phyloP scores from a whole-genome alignment of 2,329 filamentous ascomycete genomes.

The Thelonectria rubi region DNA sequence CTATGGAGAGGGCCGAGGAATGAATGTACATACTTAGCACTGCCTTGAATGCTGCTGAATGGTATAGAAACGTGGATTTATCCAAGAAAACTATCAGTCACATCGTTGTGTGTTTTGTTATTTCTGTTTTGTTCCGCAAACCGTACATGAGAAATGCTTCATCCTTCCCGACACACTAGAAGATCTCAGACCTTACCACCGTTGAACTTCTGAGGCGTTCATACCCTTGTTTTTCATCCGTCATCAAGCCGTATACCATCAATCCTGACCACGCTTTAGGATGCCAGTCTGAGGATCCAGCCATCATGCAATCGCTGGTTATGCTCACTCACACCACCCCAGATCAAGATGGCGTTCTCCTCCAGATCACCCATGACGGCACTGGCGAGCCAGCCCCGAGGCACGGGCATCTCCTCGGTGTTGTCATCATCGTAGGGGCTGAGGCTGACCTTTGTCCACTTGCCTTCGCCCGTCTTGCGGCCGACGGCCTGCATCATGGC shows the following conservation, averaged over 20 bases:
- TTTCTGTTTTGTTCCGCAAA: constrained; percentile 13
- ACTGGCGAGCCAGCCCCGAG: constrained; percentile 67
- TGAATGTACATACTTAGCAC: constrained; percentile 39
- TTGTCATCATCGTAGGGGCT: constrained; percentile 63
- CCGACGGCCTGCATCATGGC: constrained; percentile 64
- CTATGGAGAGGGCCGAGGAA: constrained; percentile 32
- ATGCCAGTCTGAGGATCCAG: constrained; percentile 68
- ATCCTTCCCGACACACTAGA: constrained; percentile 23
- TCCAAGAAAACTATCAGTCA: constrained; percentile 19
- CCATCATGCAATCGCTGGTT: constrained; percentile 66
- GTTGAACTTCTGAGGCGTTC: constrained; percentile 2
- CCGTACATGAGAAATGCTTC: constrained; percentile 26
- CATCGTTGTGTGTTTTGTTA: constrained; percentile 7
- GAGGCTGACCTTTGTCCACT: constrained; percentile 62
- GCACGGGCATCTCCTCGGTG: constrained; percentile 57
- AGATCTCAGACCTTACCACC: background rate
- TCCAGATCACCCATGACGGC: constrained; percentile 67
- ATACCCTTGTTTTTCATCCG: constrained; percentile 18
- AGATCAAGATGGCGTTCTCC: constrained; percentile 66
- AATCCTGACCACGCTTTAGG: constrained; percentile 20
- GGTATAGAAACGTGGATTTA: constrained; percentile 40
- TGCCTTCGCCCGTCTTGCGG: constrained; percentile 64
- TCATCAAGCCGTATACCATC: constrained; percentile 11
- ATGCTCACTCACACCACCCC: constrained; percentile 65
- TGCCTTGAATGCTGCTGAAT: constrained; percentile 38